These are phyloP conservation scores for Sorghum bicolor DNA, from an alignment of 176 grass and related monocot genomes.

Conservation along the genomic window Sorghum_bicolor_NCBIv3 NC_012873.2:11238501-11239000, in stretches of 20 bases:
- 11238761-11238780: background rate
- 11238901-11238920: background rate
- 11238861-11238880: background rate
- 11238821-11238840: too few species aligned
- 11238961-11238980: background rate
- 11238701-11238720: background rate
- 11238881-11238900: background rate
- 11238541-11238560: too few species aligned
- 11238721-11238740: background rate
- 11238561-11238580: too few species aligned
- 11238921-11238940: background rate
- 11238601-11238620: too few species aligned
- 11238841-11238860: background rate
- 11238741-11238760: background rate
- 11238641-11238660: background rate
- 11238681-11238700: background rate
- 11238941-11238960: background rate
- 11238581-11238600: too few species aligned
- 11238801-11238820: background rate
- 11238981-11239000: background rate
- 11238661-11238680: background rate
- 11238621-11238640: too few species aligned
- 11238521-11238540: too few species aligned
- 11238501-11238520: too few species aligned
- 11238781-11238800: background rate